phyloP scores from a whole-genome alignment of 495 filamentous ascomycete species.

The Aspergillus ostianus region DNA sequence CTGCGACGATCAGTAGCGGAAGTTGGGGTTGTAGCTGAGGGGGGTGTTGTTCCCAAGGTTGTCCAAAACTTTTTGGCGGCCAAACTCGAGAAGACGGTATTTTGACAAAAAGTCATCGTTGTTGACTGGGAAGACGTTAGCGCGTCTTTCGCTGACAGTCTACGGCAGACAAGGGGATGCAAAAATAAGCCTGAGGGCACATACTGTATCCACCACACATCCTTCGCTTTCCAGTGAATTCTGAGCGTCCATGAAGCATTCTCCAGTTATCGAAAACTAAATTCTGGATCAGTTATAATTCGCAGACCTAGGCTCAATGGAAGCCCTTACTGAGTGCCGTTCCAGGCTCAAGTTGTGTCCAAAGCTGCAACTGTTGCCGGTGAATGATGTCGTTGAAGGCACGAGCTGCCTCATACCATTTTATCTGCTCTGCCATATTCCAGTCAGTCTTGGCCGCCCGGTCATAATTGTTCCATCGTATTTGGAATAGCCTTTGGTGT shows the following conservation, averaged over 20 bases:
- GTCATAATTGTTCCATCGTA: conserved; percentile 93
- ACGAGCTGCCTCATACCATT: conserved; percentile 76
- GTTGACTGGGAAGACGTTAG: conserved; percentile 55
- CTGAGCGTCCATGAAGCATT: conserved; percentile 78
- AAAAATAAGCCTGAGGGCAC: conserved; percentile 26
- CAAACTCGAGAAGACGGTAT: conserved; percentile 68
- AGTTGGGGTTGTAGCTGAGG: conserved; percentile 7
- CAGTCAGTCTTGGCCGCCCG: conserved; percentile 56
- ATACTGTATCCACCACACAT: conserved; percentile 88
- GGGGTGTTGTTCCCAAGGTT: conserved; percentile 27
- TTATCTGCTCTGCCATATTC: conserved; percentile 33
- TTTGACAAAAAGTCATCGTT: conserved; percentile 83
- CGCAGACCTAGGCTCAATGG: not conserved
- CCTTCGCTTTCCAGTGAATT: conserved; percentile 78
- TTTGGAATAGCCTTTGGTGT: conserved; percentile 49
- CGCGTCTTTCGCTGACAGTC: conserved; percentile 18
- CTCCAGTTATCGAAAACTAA: conserved; percentile 94
- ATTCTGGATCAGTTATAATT: conserved; percentile 11
- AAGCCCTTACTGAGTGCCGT: conserved; percentile 64
- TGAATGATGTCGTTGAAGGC: conserved; percentile 62
- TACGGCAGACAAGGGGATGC: not conserved
- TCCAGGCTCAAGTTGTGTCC: conserved; percentile 77
- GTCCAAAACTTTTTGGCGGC: conserved; percentile 51
- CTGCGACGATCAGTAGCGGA: not conserved
- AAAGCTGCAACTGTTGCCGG: conserved; percentile 56